Percentiles rank a stretch among this genome's conserved stretches.
Evolutionary conservation across 495 filamentous ascomycete species (phyloP).

Genomic region (Podospora comata): DNA sequence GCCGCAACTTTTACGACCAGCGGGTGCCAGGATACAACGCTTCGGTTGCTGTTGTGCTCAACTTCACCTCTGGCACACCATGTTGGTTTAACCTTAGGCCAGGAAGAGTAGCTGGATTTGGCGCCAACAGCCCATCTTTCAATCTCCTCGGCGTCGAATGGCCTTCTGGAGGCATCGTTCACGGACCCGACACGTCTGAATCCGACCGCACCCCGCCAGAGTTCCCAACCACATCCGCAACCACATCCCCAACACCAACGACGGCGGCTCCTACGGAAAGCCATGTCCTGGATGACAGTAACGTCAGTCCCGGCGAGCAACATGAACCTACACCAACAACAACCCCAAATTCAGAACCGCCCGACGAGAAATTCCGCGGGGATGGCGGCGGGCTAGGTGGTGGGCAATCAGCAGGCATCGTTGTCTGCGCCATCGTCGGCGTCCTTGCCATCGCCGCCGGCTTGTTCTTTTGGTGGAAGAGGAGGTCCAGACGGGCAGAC

Average conservation of each 20-base stretch:
- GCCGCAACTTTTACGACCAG: not conserved
- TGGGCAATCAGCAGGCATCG: not conserved
- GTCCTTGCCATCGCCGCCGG: not conserved
- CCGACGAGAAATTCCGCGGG: not conserved
- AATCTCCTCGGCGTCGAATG: not conserved
- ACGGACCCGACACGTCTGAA: not conserved
- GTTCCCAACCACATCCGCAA: not conserved
- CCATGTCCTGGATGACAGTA: not conserved
- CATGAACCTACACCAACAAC: not conserved
- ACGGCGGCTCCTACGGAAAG: not conserved
- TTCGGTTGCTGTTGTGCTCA: not conserved
- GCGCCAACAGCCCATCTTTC: not conserved
- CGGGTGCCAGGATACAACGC: slow-evolving; percentile 3
- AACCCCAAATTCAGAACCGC: not conserved
- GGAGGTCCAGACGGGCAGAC: not conserved
- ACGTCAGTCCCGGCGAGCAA: not conserved
- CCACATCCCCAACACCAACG: not conserved
- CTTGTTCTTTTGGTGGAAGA: not conserved
- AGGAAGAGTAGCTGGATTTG: not conserved
- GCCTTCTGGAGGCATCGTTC: not conserved
- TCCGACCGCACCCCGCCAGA: not conserved
- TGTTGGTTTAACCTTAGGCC: not conserved
- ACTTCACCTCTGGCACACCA: slow-evolving; percentile 1
- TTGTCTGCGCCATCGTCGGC: not conserved
- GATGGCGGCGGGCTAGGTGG: not conserved